Percentiles rank a stretch among this genome's conserved stretches.
phyloP scores from a whole-genome alignment of 2,329 filamentous ascomycete species.

The Teratosphaeria nubilosa region DNA sequence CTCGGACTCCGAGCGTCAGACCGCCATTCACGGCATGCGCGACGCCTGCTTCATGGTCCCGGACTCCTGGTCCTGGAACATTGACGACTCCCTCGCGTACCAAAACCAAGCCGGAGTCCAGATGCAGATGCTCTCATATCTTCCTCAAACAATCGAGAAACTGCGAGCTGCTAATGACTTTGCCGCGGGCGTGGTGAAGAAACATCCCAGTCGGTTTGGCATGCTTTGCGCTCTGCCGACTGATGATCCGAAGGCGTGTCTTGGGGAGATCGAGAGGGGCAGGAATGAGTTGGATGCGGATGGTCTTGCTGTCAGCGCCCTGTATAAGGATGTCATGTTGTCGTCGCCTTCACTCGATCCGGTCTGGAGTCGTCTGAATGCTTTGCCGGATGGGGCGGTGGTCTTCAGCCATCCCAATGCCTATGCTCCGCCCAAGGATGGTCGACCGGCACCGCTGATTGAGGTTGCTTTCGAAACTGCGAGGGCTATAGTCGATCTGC shows the following conservation, averaged over 20 bases:
- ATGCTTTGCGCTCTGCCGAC: conserved; percentile 1
- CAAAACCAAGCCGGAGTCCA: conserved; percentile 1
- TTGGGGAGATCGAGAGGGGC: neutral
- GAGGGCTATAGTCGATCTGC: neutral
- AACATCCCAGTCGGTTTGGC: neutral
- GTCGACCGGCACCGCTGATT: neutral
- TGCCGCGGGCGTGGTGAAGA: neutral
- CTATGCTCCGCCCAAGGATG: neutral
- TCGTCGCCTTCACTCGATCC: neutral
- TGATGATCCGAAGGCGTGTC: neutral
- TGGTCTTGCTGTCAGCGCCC: neutral
- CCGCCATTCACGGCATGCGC: conserved; percentile 1
- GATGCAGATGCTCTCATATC: conserved; percentile 1
- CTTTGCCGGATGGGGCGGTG: neutral
- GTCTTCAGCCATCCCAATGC: conserved; percentile 1
- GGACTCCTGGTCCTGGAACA: neutral
- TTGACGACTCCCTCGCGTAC: neutral
- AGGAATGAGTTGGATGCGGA: neutral
- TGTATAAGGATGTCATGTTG: neutral
- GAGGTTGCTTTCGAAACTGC: neutral
- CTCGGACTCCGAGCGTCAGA: neutral
- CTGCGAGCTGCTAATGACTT: neutral
- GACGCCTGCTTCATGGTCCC: conserved; percentile 1
- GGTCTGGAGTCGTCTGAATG: neutral
- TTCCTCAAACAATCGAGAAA: conserved; percentile 1